phyloP scores from a whole-genome alignment of 257 asterid species.

The Haberlea rhodopensis region DNA sequence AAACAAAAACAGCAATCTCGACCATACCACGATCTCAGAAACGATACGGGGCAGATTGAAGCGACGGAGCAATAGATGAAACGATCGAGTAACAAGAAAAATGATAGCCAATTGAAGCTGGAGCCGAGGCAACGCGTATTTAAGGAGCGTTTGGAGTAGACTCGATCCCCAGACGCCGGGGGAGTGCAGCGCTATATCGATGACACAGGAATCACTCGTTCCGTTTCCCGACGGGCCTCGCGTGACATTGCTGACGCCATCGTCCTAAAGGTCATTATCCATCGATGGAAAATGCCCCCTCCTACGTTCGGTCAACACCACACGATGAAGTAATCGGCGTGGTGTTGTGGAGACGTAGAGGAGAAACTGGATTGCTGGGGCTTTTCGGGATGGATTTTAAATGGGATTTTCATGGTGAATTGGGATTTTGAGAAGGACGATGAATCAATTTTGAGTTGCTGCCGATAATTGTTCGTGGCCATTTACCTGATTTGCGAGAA shows the following conservation, averaged over 20 bases:
- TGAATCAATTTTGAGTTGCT: no score
- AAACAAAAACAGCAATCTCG: neutral
- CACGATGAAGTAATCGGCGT: neutral
- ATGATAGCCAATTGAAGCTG: conserved; percentile 70
- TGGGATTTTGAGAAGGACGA: conserved; percentile 22
- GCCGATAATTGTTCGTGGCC: no score
- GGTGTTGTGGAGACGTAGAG: conserved; percentile 11
- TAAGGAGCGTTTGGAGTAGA: conserved; percentile 24
- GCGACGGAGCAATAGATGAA: conserved; percentile 62
- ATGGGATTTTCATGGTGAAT: conserved; percentile 21
- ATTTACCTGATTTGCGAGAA: no score
- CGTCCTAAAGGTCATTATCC: conserved; percentile 3
- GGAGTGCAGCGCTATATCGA: conserved; percentile 46
- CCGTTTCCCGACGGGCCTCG: neutral
- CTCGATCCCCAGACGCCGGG: conserved; percentile 47
- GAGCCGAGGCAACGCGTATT: conserved; percentile 57
- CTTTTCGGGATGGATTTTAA: neutral
- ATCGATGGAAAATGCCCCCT: conserved; percentile 4
- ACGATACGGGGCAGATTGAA: conserved; percentile 71
- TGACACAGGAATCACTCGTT: conserved; percentile 35
- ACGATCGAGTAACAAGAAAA: conserved; percentile 59
- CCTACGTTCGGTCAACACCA: conserved; percentile 16
- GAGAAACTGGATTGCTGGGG: neutral
- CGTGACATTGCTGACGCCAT: no score
- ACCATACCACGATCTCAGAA: conserved; percentile 69